Evolutionary conservation across 2,329 filamentous ascomycete species (phyloP).

Genomic region (Colletotrichum siamense): DNA sequence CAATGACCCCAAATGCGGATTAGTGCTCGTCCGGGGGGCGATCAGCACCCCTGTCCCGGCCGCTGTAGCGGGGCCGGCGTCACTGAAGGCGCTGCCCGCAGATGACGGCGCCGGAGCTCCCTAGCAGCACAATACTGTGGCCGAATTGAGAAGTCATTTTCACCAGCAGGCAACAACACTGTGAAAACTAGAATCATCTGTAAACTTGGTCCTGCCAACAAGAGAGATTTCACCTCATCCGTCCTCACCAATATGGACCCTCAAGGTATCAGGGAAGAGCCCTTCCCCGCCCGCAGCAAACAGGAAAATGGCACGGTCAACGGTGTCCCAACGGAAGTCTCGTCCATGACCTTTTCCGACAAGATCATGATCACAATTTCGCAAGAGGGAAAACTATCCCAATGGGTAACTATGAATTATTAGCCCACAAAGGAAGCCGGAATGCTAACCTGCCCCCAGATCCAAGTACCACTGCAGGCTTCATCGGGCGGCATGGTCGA

Average conservation of each 20-base stretch:
- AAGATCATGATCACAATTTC: constrained; percentile 90
- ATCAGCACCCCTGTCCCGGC: constrained; percentile 15
- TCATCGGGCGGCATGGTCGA: constrained; percentile 69
- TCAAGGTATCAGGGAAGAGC: constrained; percentile 49
- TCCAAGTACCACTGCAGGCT: constrained; percentile 79
- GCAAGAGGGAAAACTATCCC: constrained; percentile 82
- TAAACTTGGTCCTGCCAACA: background rate
- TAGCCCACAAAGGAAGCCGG: constrained; percentile 21
- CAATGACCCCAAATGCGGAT: constrained; percentile 30
- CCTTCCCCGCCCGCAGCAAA: constrained; percentile 72
- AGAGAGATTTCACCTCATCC: background rate
- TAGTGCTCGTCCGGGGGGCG: constrained; percentile 43
- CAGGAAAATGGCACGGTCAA: constrained; percentile 67
- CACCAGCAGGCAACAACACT: background rate
- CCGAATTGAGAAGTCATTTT: background rate
- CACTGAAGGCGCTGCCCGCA: background rate
- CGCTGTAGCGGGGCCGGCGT: background rate
- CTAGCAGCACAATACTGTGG: background rate
- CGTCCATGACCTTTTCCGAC: constrained; percentile 79
- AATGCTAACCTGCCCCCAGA: constrained; percentile 46
- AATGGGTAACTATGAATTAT: constrained; percentile 74
- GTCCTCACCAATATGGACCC: constrained; percentile 39
- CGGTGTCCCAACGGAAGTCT: constrained; percentile 74
- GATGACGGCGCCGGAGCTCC: background rate
- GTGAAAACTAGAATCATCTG: background rate